Base-by-base conservation (phyloP, 1,139 yeast species). In the Pichia sp. region DNA sequence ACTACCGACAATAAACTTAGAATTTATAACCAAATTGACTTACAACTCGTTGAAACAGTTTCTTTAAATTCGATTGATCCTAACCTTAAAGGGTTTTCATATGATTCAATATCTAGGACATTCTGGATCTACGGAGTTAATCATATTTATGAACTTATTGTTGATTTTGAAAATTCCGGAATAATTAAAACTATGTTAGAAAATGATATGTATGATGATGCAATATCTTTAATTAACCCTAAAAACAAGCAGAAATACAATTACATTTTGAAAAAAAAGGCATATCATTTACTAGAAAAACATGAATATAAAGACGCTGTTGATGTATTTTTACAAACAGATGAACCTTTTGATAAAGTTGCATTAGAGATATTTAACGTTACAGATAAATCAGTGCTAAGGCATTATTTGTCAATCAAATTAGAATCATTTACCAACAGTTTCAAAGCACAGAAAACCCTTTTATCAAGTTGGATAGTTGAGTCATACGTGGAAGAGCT, bases 401-500 rank as follows among this genome's bases (percentile, higher is more conserved):
- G 80, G 40, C 73, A 70, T 40, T 87, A 84, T 55, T 67, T 90
- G 24, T 54, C 66, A 4, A 66, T 72, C 1, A 83, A 86, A 54
- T 70, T 85, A 41, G 56, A 62, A 37, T 43, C 53, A 52, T 49
- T 74, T 53, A 56, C 70, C 49, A 61, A 68, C 48, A 39, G 57
- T 46, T 51, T 73, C 64, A 64, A 67, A 37, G 74, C 85, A 58
- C 84, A 83, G 56, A 65, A 74, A 32, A 68, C 74, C 0, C 71
- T 87, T 47, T 62, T 90, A n/a, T 78, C 90, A 0, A 77, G 84
- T 48, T 90, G 97, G 96, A 77, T 90, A 34, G 73, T 87, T 6
- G 94, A 89, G 64, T 63, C 85, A 11, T 76, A 64, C 47, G 67
- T 80, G 61, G 80, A 75, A 46, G 68, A 68, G 47, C 57, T 76